These are phyloP conservation scores for Zygoascus hellenicus DNA, from an alignment of 1,139 yeast species.

Conservation along the genomic window DNA sequence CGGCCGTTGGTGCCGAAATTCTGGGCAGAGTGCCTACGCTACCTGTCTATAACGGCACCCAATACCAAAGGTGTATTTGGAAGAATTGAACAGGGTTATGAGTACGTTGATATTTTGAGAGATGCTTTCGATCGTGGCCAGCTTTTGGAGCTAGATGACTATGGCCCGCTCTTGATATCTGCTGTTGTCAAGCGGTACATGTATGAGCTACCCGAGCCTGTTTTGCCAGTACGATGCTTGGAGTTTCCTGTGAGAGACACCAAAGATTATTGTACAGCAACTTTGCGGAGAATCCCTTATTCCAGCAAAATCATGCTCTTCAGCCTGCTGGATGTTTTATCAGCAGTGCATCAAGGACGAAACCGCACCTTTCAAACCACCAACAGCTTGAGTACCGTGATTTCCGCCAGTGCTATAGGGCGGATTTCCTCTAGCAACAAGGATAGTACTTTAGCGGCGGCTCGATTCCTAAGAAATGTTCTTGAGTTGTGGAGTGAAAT, in stretches of 20 bases:
- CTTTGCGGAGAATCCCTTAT: conserved; percentile 21
- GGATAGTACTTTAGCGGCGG: conserved; percentile 26
- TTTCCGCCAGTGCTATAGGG: conserved; percentile 34
- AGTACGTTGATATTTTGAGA: conserved; percentile 27
- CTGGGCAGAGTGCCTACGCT: conserved; percentile 30
- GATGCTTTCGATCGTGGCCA: conserved; percentile 38
- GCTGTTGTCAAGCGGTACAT: conserved; percentile 35
- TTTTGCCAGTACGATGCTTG: conserved; percentile 27
- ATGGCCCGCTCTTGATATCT: conserved; percentile 35
- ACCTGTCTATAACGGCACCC: conserved; percentile 22
- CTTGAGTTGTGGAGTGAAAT: conserved; percentile 29
- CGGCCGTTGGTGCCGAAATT: conserved; percentile 23
- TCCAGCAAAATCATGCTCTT: conserved; percentile 21
- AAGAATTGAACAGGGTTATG: conserved; percentile 20
- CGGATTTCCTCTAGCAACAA: conserved; percentile 17
- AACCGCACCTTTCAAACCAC: conserved; percentile 22
- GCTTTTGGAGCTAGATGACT: conserved; percentile 33
- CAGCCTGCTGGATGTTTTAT: conserved; percentile 22
- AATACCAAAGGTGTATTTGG: conserved; percentile 28
- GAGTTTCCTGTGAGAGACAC: conserved; percentile 30
- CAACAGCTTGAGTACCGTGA: conserved; percentile 25
- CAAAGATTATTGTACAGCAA: conserved; percentile 23
- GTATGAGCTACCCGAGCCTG: conserved; percentile 33
- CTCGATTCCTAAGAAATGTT: conserved; percentile 25
- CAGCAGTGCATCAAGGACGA: conserved; percentile 16